Conservation (phyloP, 1,284 basidiomycete genomes). For the Naganishia liquefaciens region DNA sequence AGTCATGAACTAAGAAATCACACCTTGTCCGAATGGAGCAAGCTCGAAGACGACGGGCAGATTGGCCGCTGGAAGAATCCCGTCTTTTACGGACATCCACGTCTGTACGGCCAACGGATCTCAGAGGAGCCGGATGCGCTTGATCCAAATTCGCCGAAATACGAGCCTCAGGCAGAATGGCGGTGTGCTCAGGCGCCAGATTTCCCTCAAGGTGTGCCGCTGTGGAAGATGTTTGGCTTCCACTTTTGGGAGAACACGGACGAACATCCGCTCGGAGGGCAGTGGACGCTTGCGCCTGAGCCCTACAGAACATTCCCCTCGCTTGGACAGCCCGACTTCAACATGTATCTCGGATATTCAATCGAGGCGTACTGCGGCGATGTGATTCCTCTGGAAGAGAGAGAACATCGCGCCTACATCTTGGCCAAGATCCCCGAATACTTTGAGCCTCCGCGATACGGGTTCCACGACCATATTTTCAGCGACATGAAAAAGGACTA, state of each 20-base stretch:
- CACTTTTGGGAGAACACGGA: conserved; percentile 39
- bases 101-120: conserved; percentile 10
- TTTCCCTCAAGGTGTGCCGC: conserved; percentile 39
- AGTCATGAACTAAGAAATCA: neutral
- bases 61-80: conserved; percentile 1
- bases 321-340: conserved; percentile 25
- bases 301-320: conserved; percentile 32
- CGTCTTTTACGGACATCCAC: conserved; percentile 4
- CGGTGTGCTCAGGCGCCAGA: conserved; percentile 27
- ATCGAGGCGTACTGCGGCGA: conserved; percentile 27
- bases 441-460: conserved; percentile 38
- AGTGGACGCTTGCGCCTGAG: conserved; percentile 41
- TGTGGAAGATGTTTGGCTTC: conserved; percentile 39
- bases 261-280: conserved; percentile 35
- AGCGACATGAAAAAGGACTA: conserved; percentile 23
- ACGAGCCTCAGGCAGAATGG: conserved; percentile 25
- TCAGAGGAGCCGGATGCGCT: conserved; percentile 3
- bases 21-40: neutral
- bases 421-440: conserved; percentile 49
- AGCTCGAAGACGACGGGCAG: neutral
- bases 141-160: conserved; percentile 12
- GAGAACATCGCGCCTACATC: conserved; percentile 48
- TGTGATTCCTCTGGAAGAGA: conserved; percentile 26
- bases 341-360: conserved; percentile 33
- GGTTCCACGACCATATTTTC: conserved; percentile 22